Evolutionary conservation across 805 yeast genomes (phyloP).

Genomic region (Nematodospora valgi): DNA sequence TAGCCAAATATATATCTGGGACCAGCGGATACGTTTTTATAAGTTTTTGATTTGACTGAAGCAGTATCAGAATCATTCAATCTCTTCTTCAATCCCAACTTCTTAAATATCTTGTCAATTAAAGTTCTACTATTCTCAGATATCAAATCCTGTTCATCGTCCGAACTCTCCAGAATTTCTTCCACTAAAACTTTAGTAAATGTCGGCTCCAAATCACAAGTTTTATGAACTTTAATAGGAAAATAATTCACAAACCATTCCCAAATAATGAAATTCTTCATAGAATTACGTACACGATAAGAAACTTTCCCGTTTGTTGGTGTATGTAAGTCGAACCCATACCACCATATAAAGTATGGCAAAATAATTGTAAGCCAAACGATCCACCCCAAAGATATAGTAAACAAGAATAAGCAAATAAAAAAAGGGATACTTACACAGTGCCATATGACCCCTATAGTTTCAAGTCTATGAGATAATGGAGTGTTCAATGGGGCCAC

Average conservation of each 20-base stretch:
- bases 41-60: conserved; percentile 5
- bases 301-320: conserved; percentile 72
- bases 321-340: conserved; percentile 58
- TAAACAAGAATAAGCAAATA: conserved; percentile 48
- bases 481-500: conserved; percentile 61
- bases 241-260: conserved; percentile 71
- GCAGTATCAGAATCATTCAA: conserved; percentile 25
- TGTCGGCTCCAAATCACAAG: conserved; percentile 71
- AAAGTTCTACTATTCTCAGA: conserved; percentile 34
- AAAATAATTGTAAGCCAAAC: conserved; percentile 65
- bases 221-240: conserved; percentile 70
- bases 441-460: conserved; percentile 70
- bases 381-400: conserved; percentile 48
- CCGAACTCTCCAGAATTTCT: conserved; percentile 21
- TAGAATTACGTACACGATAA: conserved; percentile 50
- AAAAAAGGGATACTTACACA: conserved; percentile 64
- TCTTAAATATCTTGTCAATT: conserved; percentile 33
- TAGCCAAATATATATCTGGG: conserved; percentile 86
- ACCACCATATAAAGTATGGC: conserved; percentile 57
- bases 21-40: conserved; percentile 44
- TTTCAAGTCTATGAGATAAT: conserved; percentile 55
- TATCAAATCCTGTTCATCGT: conserved; percentile 42
- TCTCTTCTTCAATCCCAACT: conserved; percentile 35
- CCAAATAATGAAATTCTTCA: conserved; percentile 62
- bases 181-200: conserved; percentile 40